These are phyloP conservation scores for Daldinia concentrica DNA, from an alignment of 495 filamentous ascomycete species.

Conservation along the genomic window DNA sequence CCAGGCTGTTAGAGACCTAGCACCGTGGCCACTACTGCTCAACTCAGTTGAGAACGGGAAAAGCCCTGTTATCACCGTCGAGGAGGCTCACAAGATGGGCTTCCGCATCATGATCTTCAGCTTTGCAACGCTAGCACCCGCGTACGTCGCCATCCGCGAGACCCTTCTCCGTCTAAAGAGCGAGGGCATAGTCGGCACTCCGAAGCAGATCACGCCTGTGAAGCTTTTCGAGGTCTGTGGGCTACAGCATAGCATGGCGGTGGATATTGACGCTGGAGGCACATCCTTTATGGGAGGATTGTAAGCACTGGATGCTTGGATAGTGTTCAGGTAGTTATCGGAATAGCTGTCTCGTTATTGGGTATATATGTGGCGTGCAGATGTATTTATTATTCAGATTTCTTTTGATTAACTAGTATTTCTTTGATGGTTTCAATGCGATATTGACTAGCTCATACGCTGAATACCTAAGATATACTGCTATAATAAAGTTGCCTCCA, in stretches of 20 bases:
- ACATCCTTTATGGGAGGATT: constrained; percentile 38
- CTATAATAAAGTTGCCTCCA: no score
- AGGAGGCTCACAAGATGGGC: constrained; percentile 68
- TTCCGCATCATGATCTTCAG: constrained; percentile 72
- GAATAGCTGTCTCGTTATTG: not conserved
- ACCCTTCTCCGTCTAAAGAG: constrained; percentile 58
- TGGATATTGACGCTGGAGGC: constrained; percentile 66
- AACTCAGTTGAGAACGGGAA: constrained; percentile 73
- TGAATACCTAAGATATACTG: not conserved
- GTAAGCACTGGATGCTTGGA: constrained; percentile 1
- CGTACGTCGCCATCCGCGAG: constrained; percentile 62
- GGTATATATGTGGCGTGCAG: not conserved
- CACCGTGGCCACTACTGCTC: constrained; percentile 66
- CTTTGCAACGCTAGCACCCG: constrained; percentile 61
- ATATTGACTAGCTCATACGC: not conserved
- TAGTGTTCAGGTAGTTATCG: not conserved
- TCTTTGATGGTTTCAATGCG: not conserved
- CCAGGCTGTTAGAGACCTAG: constrained; percentile 63
- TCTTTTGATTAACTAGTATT: not conserved
- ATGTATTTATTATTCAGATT: not conserved
- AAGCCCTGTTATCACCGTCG: constrained; percentile 63
- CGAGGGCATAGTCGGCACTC: constrained; percentile 59
- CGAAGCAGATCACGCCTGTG: constrained; percentile 52
- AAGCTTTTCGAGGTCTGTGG: constrained; percentile 62
- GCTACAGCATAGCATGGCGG: constrained; percentile 63